phyloP scores from a whole-genome alignment of 2,329 filamentous ascomycete genomes.

The Colletotrichum sp. region DNA sequence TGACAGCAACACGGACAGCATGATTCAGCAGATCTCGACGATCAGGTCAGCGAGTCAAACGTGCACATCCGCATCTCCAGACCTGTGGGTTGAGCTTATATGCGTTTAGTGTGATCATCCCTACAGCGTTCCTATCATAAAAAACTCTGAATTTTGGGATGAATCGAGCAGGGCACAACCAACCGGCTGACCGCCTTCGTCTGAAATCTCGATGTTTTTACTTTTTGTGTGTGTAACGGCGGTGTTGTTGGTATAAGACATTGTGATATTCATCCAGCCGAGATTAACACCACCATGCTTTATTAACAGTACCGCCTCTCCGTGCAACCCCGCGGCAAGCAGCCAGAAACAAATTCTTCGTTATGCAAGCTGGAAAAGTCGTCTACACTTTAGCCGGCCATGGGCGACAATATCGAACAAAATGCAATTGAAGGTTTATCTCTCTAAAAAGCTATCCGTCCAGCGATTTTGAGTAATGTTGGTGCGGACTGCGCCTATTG shows the following conservation, averaged over 20 bases:
- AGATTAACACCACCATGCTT: not conserved
- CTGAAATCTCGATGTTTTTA: not conserved
- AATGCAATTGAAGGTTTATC: not conserved
- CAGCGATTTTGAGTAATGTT: not conserved
- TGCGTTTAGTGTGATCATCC: not conserved
- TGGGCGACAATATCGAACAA: not conserved
- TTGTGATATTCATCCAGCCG: not conserved
- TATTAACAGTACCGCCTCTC: not conserved
- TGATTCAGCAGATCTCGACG: not conserved
- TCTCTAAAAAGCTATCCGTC: not conserved
- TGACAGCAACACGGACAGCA: not conserved
- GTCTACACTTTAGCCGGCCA: not conserved
- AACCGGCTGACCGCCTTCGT: not conserved
- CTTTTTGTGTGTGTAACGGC: not conserved
- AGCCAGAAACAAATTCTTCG: not conserved
- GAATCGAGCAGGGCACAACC: not conserved
- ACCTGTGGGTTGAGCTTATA: not conserved
- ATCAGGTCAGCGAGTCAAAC: not conserved
- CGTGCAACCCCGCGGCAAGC: not conserved
- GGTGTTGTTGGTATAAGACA: not conserved
- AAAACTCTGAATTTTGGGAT: not conserved
- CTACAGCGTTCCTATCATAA: not conserved
- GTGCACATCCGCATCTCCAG: not conserved
- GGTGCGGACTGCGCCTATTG: not conserved
- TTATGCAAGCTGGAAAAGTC: not conserved